phyloP scores from a whole-genome alignment of 2,329 filamentous ascomycete genomes.

The Colletotrichum simmondsii region DNA sequence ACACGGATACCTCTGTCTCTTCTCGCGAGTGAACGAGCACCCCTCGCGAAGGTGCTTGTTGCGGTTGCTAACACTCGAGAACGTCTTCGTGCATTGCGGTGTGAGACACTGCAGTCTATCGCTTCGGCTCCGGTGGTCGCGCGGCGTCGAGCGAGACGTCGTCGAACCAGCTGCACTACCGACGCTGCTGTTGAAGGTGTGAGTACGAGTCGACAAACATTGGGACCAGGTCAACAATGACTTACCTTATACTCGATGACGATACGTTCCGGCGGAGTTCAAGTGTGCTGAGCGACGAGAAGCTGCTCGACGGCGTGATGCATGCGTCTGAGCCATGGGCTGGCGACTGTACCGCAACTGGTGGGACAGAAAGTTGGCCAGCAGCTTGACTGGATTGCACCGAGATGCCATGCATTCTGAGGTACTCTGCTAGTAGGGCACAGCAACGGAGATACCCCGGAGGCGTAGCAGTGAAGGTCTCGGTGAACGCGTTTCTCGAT shows the following conservation, averaged over 20 bases:
- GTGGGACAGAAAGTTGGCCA: background rate
- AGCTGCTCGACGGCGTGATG: constrained; percentile 25
- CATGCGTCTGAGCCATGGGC: background rate
- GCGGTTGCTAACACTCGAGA: constrained; percentile 44
- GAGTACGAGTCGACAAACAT: background rate
- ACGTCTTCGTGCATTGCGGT: constrained; percentile 40
- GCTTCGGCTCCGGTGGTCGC: constrained; percentile 11
- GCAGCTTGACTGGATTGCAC: background rate
- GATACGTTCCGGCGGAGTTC: constrained; percentile 18
- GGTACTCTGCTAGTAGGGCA: constrained; percentile 19
- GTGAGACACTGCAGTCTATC: constrained; percentile 34
- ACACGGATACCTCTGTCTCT: constrained; percentile 38
- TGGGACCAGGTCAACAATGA: too few relatives aligned
- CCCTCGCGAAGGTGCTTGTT: constrained; percentile 46
- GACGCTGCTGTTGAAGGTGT: constrained; percentile 7
- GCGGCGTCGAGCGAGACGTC: background rate
- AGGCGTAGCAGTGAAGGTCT: background rate
- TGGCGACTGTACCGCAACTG: background rate
- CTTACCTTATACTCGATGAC: constrained; percentile 24
- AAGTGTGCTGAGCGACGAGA: constrained; percentile 18
- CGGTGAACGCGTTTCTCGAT: background rate
- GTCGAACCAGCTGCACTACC: background rate
- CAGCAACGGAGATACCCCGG: constrained; percentile 20
- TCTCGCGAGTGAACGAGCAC: constrained; percentile 38
- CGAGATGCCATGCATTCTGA: constrained; percentile 7